Evolutionary conservation across 176 grass and related monocot species (phyloP).

Genomic region (Areca catechu): DNA sequence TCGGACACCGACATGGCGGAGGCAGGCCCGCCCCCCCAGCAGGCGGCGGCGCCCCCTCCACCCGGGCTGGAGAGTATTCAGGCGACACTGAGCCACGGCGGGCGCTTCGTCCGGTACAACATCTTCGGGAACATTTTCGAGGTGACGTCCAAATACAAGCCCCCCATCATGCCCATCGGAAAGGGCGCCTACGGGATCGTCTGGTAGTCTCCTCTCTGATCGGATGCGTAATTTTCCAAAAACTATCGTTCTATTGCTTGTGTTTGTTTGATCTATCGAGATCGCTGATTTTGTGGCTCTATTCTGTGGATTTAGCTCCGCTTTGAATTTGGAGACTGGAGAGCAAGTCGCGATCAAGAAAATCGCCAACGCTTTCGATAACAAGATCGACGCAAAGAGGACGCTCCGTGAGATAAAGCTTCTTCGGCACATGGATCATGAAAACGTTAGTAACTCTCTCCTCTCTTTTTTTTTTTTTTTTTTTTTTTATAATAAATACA

Average conservation of each 20-base stretch:
- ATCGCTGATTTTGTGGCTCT: too few species aligned
- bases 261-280: neutral
- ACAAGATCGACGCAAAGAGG: slow-evolving; percentile 97
- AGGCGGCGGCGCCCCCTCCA: neutral
- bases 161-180: slow-evolving; percentile 91
- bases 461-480: too few species aligned
- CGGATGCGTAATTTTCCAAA: neutral
- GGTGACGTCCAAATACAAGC: slow-evolving; percentile 83
- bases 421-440: slow-evolving; percentile 98
- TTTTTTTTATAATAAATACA: too few species aligned
- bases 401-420: slow-evolving; percentile 98
- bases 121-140: slow-evolving; percentile 96
- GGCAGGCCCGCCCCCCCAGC: slow-evolving; percentile 3
- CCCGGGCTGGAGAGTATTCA: slow-evolving; percentile 62
- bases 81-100: slow-evolving; percentile 69
- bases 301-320: slow-evolving; percentile 35
- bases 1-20: neutral
- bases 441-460: slow-evolving; percentile 54
- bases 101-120: slow-evolving; percentile 92
- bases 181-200: slow-evolving; percentile 99
- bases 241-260: neutral
- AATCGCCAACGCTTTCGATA: slow-evolving; percentile 98
- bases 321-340: slow-evolving; percentile 82
- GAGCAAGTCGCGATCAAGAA: slow-evolving; percentile 99
- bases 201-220: slow-evolving; percentile 27